phyloP scores from a whole-genome alignment of 208 protist genomes.

The Porcisia deanei region DNA sequence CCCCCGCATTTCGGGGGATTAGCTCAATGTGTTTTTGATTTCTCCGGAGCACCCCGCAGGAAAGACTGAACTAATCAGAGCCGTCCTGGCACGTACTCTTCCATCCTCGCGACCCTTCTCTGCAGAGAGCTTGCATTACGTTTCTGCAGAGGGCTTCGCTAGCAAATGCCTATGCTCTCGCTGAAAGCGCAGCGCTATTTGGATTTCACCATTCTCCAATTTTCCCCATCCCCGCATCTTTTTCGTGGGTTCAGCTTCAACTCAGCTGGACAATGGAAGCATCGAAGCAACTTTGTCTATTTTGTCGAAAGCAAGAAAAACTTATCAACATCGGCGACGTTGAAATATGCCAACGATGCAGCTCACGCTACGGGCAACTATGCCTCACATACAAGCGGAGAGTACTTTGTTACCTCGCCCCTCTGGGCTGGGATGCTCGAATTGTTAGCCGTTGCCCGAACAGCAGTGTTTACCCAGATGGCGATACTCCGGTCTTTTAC shows the following conservation, averaged over 20 bases:
- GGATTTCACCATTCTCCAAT: background rate
- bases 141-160: background rate
- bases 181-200: background rate
- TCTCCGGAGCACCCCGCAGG: background rate
- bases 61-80: background rate
- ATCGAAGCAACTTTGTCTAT: slow-evolving; percentile 12
- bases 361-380: slow-evolving; percentile 9
- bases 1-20: background rate
- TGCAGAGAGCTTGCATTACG: too few species aligned
- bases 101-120: background rate
- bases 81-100: background rate
- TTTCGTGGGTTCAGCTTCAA: background rate
- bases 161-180: background rate
- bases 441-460: slow-evolving; percentile 12
- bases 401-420: background rate
- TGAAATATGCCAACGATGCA: slow-evolving; percentile 24
- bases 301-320: slow-evolving; percentile 18
- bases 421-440: slow-evolving; percentile 12
- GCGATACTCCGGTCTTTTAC: slow-evolving; percentile 20
- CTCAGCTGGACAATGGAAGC: slow-evolving; percentile 9
- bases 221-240: background rate
- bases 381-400: slow-evolving; percentile 15
- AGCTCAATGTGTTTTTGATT: background rate
- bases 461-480: slow-evolving; percentile 9
- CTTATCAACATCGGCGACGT: background rate